Base-by-base conservation (phyloP, 495 filamentous ascomycete species). In the Mytilinidion resinicola region DNA sequence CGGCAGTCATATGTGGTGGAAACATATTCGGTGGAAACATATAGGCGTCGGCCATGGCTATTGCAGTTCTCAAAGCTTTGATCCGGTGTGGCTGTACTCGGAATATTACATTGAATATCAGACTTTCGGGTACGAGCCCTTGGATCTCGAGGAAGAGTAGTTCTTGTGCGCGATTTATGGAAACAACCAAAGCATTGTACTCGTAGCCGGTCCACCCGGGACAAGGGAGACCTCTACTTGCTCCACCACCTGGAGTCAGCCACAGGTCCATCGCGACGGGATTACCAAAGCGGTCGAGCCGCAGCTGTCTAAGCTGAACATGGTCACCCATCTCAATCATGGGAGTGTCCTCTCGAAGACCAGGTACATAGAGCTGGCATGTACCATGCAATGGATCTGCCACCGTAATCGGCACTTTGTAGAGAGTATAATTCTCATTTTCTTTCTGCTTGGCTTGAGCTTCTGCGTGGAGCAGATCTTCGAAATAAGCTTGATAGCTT, bases 81-180 rank as follows among this genome's bases (percentile, higher is more conserved):
- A 70, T 56, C 42, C 62, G 60, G 37, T 50, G 53, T 33, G 57
- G 51, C 57, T 72, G 72, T 46, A 71, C 62, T 42, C 55, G 59
- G 54, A 75, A 74, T 11, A 55, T 63, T 17, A 72, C 73, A 58
- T 76, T 76, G 57, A 75, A 75, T 25, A 56, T 51, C 57, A 72
- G 69, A n/a, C 51, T 59, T 38, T 66, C 60, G n/a, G 63, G 63
- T 51, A 55, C 14, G n/a, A 74, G 51, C n/a, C 66, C 63, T 38
- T 73, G 67, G 36, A 73, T 63, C 39, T 64, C 61, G 34, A 76
- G 48, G 37, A 65, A 51, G 20, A 76, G 55, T 10, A 58, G 62
- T 33, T 73, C 73, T 37, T 55, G 52, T 25, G 62, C 66, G 34
- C 65, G 63, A 46, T 75, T 74, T 43, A 75, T 71, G 20, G 63